Percentiles rank a stretch among this genome's conserved stretches.
phyloP scores from a whole-genome alignment of 305 asterid species.

The Fraxinus floribunda region DNA sequence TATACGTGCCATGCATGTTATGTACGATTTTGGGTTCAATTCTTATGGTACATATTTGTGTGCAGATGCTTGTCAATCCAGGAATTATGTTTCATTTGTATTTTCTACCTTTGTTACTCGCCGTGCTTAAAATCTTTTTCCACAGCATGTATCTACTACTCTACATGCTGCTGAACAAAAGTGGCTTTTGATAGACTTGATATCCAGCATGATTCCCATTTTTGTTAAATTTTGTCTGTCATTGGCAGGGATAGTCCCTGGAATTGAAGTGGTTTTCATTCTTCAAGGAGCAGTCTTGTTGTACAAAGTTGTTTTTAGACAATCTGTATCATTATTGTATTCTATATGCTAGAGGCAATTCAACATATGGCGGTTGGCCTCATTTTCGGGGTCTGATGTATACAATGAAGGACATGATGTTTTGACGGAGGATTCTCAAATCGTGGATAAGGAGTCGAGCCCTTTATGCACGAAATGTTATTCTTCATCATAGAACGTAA shows the following conservation, averaged over 20 bases:
- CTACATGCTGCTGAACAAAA: background rate
- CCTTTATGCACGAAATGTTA: background rate
- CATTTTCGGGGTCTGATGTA: background rate
- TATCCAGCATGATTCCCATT: background rate
- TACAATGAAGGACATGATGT: background rate
- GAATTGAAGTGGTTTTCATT: background rate
- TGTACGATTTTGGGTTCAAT: background rate
- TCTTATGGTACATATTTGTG: background rate
- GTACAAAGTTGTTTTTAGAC: background rate
- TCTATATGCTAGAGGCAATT: background rate
- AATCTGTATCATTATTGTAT: background rate
- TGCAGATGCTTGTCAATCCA: background rate
- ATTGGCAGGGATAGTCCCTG: background rate
- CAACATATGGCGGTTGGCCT: background rate
- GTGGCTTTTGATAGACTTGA: background rate
- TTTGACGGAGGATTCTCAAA: background rate
- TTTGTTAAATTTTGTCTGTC: background rate
- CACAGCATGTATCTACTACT: background rate
- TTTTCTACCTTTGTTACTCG: background rate
- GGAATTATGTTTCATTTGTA: background rate
- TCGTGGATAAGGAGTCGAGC: background rate
- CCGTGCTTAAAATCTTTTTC: background rate
- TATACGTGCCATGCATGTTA: background rate
- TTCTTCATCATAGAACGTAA: background rate
- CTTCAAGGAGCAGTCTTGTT: background rate